Percentiles rank a stretch among this genome's conserved stretches.
These are phyloP conservation scores for Aspergillus terreus DNA, from an alignment of 2,329 filamentous ascomycete species.

Conservation along the genomic window DNA sequence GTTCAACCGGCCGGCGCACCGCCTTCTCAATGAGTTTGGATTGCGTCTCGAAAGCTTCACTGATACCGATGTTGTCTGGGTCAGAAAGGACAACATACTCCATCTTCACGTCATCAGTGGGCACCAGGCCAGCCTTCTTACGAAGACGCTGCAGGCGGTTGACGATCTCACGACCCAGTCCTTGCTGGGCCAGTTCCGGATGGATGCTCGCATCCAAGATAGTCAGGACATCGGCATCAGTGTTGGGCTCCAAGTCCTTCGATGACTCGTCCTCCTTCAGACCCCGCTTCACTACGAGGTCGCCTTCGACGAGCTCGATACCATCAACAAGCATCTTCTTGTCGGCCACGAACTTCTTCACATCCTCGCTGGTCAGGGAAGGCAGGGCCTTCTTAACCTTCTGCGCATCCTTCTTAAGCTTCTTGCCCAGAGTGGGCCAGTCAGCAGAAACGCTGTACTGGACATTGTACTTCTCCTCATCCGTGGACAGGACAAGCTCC, in stretches of 20 bases:
- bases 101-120: constrained; percentile 95
- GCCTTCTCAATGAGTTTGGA: constrained; percentile 69
- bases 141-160: constrained; percentile 86
- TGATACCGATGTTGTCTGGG: constrained; percentile 71
- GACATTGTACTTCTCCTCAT: constrained; percentile 88
- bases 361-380: constrained; percentile 70
- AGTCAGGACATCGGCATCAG: constrained; percentile 83
- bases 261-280: constrained; percentile 69
- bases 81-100: constrained; percentile 80
- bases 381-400: constrained; percentile 90
- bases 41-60: constrained; percentile 66
- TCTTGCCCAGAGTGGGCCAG: constrained; percentile 93
- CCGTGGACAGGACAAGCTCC: constrained; percentile 76
- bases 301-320: constrained; percentile 75
- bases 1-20: constrained; percentile 71
- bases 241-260: constrained; percentile 78
- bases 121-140: constrained; percentile 86
- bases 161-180: constrained; percentile 86
- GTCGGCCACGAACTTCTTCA: constrained; percentile 70
- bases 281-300: constrained; percentile 77
- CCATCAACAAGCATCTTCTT: constrained; percentile 80
- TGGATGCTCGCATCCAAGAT: constrained; percentile 82
- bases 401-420: constrained; percentile 90
- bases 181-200: constrained; percentile 82
- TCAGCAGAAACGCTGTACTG: constrained; percentile 87